Conservation (phyloP, 2,329 filamentous ascomycete genomes). For the Paraconiothyrium sp. region DNA sequence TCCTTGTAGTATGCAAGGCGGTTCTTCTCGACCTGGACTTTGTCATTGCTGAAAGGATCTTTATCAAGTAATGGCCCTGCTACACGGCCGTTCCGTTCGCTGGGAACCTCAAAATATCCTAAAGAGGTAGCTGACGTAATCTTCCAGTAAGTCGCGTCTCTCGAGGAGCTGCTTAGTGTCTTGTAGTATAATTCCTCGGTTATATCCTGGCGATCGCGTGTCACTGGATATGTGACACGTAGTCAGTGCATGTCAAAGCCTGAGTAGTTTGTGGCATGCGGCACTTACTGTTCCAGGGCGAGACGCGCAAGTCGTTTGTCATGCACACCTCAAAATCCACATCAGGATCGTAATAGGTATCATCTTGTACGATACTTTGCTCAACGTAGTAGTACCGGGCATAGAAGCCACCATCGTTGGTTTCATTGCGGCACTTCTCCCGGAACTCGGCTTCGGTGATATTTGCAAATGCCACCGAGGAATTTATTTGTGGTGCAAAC, state of each 20-base stretch:
- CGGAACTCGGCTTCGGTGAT: constrained; percentile 16
- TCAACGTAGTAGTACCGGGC: constrained; percentile 13
- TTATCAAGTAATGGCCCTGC: constrained; percentile 21
- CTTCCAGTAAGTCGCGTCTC: constrained; percentile 8
- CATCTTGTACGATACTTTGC: neutral
- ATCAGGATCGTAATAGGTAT: neutral
- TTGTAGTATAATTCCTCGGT: constrained; percentile 19
- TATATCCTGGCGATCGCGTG: constrained; percentile 24
- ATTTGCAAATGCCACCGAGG: constrained; percentile 1
- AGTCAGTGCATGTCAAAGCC: neutral
- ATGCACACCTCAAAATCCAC: constrained; percentile 19
- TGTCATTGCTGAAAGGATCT: constrained; percentile 15
- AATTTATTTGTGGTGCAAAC: constrained; percentile 23
- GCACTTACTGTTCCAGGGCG: constrained; percentile 19
- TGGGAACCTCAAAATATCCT: constrained; percentile 27
- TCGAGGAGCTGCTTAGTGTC: neutral
- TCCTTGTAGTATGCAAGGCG: neutral
- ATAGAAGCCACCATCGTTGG: constrained; percentile 21
- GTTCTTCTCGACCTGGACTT: neutral
- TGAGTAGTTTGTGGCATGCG: neutral
- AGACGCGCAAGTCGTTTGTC: constrained; percentile 12
- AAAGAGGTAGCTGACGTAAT: constrained; percentile 11
- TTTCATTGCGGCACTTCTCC: constrained; percentile 22
- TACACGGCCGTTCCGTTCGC: constrained; percentile 16
- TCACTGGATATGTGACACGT: neutral